These are phyloP conservation scores for Aspergillus kassunensis DNA, from an alignment of 495 filamentous ascomycete genomes.

Conservation along the genomic window DNA sequence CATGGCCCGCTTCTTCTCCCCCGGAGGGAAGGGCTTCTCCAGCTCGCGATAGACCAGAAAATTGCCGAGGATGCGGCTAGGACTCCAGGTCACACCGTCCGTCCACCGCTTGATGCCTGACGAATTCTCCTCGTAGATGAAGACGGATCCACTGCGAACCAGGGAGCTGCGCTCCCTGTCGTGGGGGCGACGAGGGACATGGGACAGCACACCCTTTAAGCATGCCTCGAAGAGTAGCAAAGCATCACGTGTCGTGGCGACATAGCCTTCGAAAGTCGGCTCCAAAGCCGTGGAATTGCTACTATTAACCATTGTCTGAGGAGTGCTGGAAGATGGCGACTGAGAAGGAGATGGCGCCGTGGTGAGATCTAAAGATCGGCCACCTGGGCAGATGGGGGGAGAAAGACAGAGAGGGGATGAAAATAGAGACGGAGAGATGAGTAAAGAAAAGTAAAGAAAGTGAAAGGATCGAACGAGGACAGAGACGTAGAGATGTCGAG, in stretches of 20 bases:
- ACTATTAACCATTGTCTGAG: conserved; percentile 41
- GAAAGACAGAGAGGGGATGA: too few relatives aligned
- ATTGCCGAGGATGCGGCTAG: conserved; percentile 82
- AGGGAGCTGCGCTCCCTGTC: conserved; percentile 71
- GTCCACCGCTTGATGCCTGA: conserved; percentile 95
- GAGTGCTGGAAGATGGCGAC: not conserved
- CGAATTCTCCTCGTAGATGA: conserved; percentile 85
- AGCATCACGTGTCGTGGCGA: conserved; percentile 69
- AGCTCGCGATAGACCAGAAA: conserved; percentile 89
- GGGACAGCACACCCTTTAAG: conserved; percentile 61
- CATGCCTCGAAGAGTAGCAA: conserved; percentile 72
- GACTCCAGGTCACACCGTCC: conserved; percentile 84
- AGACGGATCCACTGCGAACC: conserved; percentile 78
- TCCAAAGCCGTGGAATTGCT: conserved; percentile 44
- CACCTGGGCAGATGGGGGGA: too few relatives aligned
- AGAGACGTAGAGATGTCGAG: too few relatives aligned
- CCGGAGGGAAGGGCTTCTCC: conserved; percentile 74
- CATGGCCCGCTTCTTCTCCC: conserved; percentile 84
- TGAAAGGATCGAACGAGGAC: too few relatives aligned
- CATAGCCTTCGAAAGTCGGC: conserved; percentile 62
- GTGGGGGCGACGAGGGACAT: conserved; percentile 78
- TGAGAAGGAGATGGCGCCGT: conserved; percentile 1
- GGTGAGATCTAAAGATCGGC: too few relatives aligned
- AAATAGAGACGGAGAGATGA: too few relatives aligned
- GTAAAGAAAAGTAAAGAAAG: too few relatives aligned